Percentiles rank a stretch among this genome's conserved stretches.
These are phyloP conservation scores for Kodamaea fukazawae DNA, from an alignment of 805 yeast genomes.

Conservation along the genomic window DNA sequence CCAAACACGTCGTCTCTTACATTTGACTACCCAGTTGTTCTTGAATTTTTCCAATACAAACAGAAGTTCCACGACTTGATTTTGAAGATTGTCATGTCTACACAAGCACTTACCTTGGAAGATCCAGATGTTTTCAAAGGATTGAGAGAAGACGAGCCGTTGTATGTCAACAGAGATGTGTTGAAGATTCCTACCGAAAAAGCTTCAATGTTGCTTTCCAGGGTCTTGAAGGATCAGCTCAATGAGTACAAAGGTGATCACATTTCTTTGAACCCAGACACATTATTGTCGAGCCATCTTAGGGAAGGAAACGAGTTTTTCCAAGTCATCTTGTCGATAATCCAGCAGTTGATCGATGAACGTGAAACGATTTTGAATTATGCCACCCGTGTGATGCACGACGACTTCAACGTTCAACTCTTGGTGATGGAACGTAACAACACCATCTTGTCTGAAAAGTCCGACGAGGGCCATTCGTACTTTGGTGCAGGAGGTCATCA, in stretches of 20 bases:
- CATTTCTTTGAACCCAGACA: constrained; percentile 40
- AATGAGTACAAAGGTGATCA: constrained; percentile 34
- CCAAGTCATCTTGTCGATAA: constrained; percentile 36
- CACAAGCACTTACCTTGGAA: constrained; percentile 65
- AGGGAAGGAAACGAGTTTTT: constrained; percentile 33
- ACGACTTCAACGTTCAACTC: constrained; percentile 61
- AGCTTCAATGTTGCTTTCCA: constrained; percentile 47
- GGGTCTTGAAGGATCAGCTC: constrained; percentile 46
- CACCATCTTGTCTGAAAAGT: constrained; percentile 34
- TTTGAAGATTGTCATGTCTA: constrained; percentile 57
- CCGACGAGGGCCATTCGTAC: constrained; percentile 35
- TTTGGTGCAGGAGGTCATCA: constrained; percentile 27
- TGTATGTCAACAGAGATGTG: constrained; percentile 38
- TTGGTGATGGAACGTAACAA: constrained; percentile 48
- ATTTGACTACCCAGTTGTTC: constrained; percentile 49
- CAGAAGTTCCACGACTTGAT: constrained; percentile 66
- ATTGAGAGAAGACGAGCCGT: constrained; percentile 53
- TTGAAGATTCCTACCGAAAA: constrained; percentile 45
- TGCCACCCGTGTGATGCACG: constrained; percentile 75
- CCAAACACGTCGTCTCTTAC: constrained; percentile 23
- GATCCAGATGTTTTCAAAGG: constrained; percentile 76
- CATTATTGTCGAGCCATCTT: constrained; percentile 37
- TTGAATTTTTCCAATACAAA: constrained; percentile 74
- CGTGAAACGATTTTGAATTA: constrained; percentile 67
- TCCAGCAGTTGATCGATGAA: constrained; percentile 64